Evolutionary conservation across 2,329 filamentous ascomycete genomes (phyloP).

Genomic region (Fusarium sp.): DNA sequence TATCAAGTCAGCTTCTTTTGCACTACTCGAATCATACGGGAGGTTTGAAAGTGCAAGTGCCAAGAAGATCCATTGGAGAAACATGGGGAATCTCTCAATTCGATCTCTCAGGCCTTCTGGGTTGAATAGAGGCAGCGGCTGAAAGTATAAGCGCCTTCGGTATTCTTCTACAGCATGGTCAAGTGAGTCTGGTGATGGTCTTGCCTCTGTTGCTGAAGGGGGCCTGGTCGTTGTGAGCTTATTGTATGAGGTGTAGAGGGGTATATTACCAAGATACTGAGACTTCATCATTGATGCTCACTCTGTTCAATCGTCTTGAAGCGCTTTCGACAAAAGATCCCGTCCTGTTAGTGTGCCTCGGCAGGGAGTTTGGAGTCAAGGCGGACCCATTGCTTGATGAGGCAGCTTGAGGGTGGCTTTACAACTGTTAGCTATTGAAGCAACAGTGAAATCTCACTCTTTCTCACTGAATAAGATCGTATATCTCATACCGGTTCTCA

Average conservation of each 20-base stretch:
- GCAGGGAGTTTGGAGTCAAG: conserved; percentile 10
- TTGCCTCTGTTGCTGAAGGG: not conserved
- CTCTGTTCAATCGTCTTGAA: not conserved
- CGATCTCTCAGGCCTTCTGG: conserved; percentile 1
- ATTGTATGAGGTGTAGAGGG: fast-evolving
- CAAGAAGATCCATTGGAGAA: conserved; percentile 28
- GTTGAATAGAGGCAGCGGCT: conserved; percentile 31
- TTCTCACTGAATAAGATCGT: conserved; percentile 12
- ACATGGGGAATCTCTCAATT: conserved; percentile 6
- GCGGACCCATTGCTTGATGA: conserved; percentile 11
- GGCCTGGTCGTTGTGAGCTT: not conserved
- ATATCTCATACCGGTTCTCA: conserved; percentile 3
- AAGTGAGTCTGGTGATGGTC: conserved; percentile 5
- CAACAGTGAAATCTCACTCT: fast-evolving
- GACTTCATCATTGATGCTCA: not conserved
- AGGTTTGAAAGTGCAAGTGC: conserved; percentile 14
- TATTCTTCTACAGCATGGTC: conserved; percentile 26
- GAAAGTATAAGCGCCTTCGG: conserved; percentile 28
- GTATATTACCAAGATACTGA: not conserved
- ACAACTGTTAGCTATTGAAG: not conserved
- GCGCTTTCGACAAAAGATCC: not conserved
- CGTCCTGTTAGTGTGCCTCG: not conserved
- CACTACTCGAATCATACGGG: conserved; percentile 13
- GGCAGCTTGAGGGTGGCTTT: not conserved
- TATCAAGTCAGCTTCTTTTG: conserved; percentile 16